Percentiles rank a stretch among this genome's conserved stretches.
These are phyloP conservation scores for Xylogone sp. DNA, from an alignment of 2,329 filamentous ascomycete species.

Conservation along the genomic window DNA sequence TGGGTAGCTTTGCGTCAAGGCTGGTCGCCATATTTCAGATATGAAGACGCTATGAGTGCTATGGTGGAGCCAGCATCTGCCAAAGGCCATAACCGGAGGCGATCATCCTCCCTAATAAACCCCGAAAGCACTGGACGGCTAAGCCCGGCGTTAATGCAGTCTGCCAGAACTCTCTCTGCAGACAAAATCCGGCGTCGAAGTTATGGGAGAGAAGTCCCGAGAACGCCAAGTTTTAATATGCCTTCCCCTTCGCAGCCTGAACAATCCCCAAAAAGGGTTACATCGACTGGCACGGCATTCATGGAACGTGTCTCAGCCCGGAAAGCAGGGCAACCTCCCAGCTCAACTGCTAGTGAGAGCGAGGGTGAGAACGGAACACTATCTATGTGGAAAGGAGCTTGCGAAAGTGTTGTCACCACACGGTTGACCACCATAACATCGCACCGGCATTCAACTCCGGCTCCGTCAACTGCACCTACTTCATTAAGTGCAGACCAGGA, in stretches of 20 bases:
- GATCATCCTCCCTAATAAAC: constrained; percentile 23
- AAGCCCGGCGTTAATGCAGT: constrained; percentile 7
- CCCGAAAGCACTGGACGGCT: constrained; percentile 17
- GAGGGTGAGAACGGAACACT: constrained; percentile 15
- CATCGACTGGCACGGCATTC: constrained; percentile 44
- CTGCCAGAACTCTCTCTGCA: constrained; percentile 22
- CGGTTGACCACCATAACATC: not conserved
- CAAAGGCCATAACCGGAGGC: constrained; percentile 7
- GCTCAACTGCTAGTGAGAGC: constrained; percentile 21
- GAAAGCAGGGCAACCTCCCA: constrained; percentile 13
- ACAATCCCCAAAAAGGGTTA: constrained; percentile 34
- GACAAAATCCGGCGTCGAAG: constrained; percentile 13
- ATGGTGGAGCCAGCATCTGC: constrained; percentile 2
- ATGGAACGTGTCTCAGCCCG: constrained; percentile 32
- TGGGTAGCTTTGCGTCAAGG: constrained; percentile 48
- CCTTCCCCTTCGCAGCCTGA: not conserved
- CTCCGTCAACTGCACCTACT: constrained; percentile 9
- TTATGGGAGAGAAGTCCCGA: not conserved
- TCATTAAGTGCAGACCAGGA: constrained; percentile 14
- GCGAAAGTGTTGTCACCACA: not conserved
- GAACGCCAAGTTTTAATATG: not conserved
- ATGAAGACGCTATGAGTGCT: constrained; percentile 23
- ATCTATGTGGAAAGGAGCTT: not conserved
- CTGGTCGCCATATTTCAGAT: constrained; percentile 35
- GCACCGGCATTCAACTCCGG: constrained; percentile 5